phyloP scores from a whole-genome alignment of 345 rosid genomes.

The Durio zibethinus region DNA sequence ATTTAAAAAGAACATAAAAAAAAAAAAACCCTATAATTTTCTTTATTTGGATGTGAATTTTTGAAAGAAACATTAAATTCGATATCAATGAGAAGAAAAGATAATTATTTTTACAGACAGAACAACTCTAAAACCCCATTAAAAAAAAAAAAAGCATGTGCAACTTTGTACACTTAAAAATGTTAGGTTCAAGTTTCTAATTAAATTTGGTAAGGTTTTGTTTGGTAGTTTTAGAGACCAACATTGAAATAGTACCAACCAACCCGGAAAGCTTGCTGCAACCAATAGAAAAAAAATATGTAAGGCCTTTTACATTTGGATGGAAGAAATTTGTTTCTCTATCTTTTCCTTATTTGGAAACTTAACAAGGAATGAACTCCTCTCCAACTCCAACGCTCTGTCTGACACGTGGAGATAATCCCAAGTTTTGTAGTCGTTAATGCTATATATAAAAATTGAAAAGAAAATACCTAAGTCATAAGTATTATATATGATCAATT shows the following conservation, averaged over 20 bases:
- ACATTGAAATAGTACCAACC: neutral
- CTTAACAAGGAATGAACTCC: neutral
- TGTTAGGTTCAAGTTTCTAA: neutral
- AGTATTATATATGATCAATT: no score
- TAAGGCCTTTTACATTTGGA: neutral
- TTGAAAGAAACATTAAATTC: neutral
- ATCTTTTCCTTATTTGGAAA: slow-evolving; percentile 21
- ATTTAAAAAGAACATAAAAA: no score
- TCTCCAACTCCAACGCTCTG: slow-evolving; percentile 19
- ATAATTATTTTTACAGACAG: neutral
- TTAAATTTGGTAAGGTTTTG: neutral
- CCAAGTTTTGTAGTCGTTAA: neutral
- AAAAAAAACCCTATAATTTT: neutral
- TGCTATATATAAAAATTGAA: neutral
- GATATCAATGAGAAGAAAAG: neutral
- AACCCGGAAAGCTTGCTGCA: neutral
- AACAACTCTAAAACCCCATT: neutral
- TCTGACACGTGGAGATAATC: slow-evolving; percentile 27
- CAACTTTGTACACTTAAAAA: neutral
- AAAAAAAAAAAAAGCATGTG: neutral
- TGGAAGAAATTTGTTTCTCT: neutral
- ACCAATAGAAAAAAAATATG: neutral
- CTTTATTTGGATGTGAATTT: neutral
- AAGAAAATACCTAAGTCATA: neutral
- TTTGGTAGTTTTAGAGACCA: neutral